A percentile compares a stretch with the other conserved stretches of the same genome.
Conservation (phyloP, 495 filamentous ascomycete genomes). For the Penicillium cataractarum region DNA sequence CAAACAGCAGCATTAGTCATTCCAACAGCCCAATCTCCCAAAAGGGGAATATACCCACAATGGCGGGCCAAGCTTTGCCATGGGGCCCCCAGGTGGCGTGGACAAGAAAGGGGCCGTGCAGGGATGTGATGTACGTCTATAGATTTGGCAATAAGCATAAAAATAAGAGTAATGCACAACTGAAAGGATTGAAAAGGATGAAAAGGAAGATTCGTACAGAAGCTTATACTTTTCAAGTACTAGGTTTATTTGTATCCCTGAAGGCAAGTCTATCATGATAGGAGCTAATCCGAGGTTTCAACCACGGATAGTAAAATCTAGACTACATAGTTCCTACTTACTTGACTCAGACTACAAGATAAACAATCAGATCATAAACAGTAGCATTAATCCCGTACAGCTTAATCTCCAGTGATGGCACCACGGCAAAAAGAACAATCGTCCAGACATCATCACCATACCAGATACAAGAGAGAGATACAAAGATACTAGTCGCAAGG, state of each 20-base stretch:
- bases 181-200: not conserved
- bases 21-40: too few species aligned
- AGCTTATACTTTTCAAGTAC: not conserved
- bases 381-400: conserved; percentile 4
- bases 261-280: too few species aligned
- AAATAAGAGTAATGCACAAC: not conserved
- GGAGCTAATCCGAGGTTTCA: too few species aligned
- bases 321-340: not conserved
- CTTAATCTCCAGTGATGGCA: not conserved
- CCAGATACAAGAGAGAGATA: conserved; percentile 5
- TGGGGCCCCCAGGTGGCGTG: not conserved
- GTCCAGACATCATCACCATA: not conserved
- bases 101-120: not conserved
- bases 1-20: too few species aligned
- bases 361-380: conserved; percentile 5
- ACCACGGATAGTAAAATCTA: not conserved
- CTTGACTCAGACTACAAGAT: not conserved
- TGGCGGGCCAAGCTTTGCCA: not conserved
- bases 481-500: not conserved
- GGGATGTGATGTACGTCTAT: not conserved
- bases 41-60: not conserved
- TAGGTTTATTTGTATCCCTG: too few species aligned
- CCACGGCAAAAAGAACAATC: not conserved
- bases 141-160: too few species aligned
- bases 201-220: not conserved